Evolutionary conservation across 1,139 yeast species (phyloP).

Genomic region (Hyphopichia pseudoburtonii): DNA sequence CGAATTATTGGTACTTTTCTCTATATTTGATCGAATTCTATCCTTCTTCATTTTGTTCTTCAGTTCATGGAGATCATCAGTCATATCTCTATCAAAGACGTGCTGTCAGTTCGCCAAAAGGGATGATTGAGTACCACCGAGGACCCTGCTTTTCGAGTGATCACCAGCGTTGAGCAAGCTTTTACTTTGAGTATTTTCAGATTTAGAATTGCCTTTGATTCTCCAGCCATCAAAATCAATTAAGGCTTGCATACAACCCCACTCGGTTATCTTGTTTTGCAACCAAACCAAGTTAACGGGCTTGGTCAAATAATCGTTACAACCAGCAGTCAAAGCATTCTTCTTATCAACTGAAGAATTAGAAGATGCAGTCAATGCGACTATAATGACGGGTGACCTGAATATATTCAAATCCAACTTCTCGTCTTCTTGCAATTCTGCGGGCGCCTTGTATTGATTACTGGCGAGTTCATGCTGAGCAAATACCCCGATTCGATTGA

Average conservation of each 20-base stretch:
- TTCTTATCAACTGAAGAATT: slow-evolving; percentile 79
- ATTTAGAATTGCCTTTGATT: slow-evolving; percentile 18
- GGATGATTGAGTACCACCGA: not conserved
- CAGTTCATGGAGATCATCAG: too few species aligned
- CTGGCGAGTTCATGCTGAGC: slow-evolving; percentile 43
- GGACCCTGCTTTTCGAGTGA: not conserved
- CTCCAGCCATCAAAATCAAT: slow-evolving; percentile 97
- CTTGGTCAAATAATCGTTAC: slow-evolving; percentile 94
- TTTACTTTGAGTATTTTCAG: not conserved
- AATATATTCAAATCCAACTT: slow-evolving; percentile 60
- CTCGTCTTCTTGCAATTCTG: slow-evolving; percentile 32
- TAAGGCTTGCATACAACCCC: slow-evolving; percentile 98
- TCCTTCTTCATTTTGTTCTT: too few species aligned
- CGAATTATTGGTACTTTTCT: too few species aligned
- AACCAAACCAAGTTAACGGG: slow-evolving; percentile 96
- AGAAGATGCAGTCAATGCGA: slow-evolving; percentile 91
- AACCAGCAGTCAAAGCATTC: slow-evolving; percentile 93
- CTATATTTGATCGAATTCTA: too few species aligned
- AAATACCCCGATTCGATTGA: slow-evolving; percentile 81
- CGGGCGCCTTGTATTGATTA: slow-evolving; percentile 16
- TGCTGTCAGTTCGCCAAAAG: slow-evolving; percentile 3
- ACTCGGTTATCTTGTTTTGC: slow-evolving; percentile 89
- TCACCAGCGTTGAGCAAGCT: not conserved
- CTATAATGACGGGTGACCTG: slow-evolving; percentile 91
- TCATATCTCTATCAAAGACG: not conserved